Evolutionary conservation across 1,139 yeast species (phyloP), one percentile per base, ranked within the genome.

Genomic region (Diutina catenulata): DNA sequence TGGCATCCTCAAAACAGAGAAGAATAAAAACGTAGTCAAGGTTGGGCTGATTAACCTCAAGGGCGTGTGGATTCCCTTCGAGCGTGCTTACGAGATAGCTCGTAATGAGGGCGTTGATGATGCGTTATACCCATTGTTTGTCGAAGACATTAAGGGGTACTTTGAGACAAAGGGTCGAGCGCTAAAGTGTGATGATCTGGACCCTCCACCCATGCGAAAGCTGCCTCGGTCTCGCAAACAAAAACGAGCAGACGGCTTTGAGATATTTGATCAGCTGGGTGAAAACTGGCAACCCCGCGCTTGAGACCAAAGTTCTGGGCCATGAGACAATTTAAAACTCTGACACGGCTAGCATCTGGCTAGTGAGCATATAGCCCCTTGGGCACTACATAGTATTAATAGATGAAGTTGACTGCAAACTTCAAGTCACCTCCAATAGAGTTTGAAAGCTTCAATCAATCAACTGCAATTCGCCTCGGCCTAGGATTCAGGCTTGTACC

Each of bases 41-140:
- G 61, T 63, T 8, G 78, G 78, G 0, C 59, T 70, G 2, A 72
- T 72, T 74, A 67, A 67, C 45, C 55, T 72, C 44, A 72, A 72
- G 45, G 78, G 70, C 0, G 76, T 72, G 1, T 72, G 78, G 78
- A 63, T 73, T 15, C 78, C 78, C 0, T 68, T 66, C 47, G 73
- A 68, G 19, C 48, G 76, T 26, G 77, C 78, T 0, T 53, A 55
- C 29, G 74, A 70, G 44, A 59, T 72, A 40, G 77, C 78, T 1
- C 52, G 71, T 28, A 64, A 65, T 41, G 75, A 70, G 46, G 73
- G 73, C 1, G 52, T 65, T 5, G 55, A 53, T 10, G 56, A 28
- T 21, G 15, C 57, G 11, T 54, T 71, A 36, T 63, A 59, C 41
- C 76, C 76, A 0, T 51, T 72, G 18, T 71, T 73, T 52, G 63